These are phyloP conservation scores for Globisporangium paddicum DNA, from an alignment of 352 stramenopile species.

Conservation along the genomic window DNA sequence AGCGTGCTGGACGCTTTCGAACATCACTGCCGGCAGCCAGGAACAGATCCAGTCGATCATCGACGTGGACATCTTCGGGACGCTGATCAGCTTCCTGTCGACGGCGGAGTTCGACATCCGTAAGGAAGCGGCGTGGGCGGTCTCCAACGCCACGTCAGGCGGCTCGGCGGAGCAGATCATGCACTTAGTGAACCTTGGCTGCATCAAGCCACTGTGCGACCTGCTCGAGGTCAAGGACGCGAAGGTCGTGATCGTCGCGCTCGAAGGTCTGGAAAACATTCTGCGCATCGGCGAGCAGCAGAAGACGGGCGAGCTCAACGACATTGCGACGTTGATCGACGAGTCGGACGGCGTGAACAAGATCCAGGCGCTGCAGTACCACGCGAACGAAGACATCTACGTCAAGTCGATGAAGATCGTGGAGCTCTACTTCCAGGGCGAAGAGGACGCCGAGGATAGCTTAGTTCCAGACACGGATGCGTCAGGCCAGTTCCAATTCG, in stretches of 20 bases:
- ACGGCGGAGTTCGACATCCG: constrained; percentile 95
- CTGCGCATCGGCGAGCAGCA: constrained; percentile 87
- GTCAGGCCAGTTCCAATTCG: constrained; percentile 82
- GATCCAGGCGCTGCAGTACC: constrained; percentile 97
- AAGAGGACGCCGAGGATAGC: constrained; percentile 94
- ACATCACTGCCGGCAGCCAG: constrained; percentile 98
- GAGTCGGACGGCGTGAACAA: constrained; percentile 97
- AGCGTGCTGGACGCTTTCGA: constrained; percentile 99
- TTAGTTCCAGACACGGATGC: constrained; percentile 66
- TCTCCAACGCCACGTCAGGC: constrained; percentile 87
- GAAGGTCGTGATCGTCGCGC: constrained; percentile 98
- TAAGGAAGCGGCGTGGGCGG: constrained; percentile 84
- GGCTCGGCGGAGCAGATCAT: constrained; percentile 95
- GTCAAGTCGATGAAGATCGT: constrained; percentile 96
- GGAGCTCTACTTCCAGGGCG: constrained; percentile 97
- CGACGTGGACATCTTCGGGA: constrained; percentile 96
- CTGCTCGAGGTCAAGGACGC: constrained; percentile 95
- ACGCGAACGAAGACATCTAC: constrained; percentile 95
- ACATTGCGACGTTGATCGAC: constrained; percentile 94
- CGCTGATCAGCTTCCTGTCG: constrained; percentile 95
- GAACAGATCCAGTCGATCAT: constrained; percentile 99
- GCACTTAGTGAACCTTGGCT: constrained; percentile 94
- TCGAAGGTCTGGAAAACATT: constrained; percentile 99
- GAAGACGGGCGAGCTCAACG: constrained; percentile 86
- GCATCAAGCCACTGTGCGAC: constrained; percentile 97